Evolutionary conservation across 352 stramenopile genomes (phyloP), one percentile per base, ranked within the genome.

Genomic region (Phytophthora crassamura): DNA sequence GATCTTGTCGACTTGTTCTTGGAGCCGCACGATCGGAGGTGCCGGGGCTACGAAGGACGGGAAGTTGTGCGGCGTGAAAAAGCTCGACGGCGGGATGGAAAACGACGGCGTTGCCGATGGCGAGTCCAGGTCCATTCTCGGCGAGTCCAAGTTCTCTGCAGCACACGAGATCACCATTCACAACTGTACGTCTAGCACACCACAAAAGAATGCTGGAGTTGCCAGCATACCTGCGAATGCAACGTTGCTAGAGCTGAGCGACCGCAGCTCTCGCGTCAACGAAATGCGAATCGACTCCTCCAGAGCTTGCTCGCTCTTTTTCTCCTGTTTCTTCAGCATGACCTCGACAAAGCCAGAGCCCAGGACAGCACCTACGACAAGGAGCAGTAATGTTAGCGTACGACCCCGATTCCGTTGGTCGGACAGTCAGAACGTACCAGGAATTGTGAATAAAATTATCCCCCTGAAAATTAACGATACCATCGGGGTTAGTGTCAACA

Each of bases 361-460:
- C 14, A 95, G 62, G n/a, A 95, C 76, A n/a, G 83, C 86, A 34
- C 83, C 84, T 22, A 74, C 59, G 53, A 86, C 80, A 8, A 70
- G 80, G 62, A 87, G 16, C 11, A 50, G 12, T 3, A 50, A n/a
- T 35, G n/a, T 62, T 51, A 53, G 36, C 33, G 8, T 34, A 32
- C 22, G 15, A 52, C 11, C 5, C 11, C 12, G 22, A 22, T 20
- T 4, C 14, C 62, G 11, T 34, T 7, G 16, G 25, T 30, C 6
- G 25, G 25, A 30, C 25, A 30, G 25, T 25, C 15, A 25, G n/a
- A 3, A 3, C 30, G 49, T 54, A 74, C 84, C 85, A 1, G 87
- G 87, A 52, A 95, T 93, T 12, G 85, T 91, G 54, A 95, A 95
- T 50, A 95, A 56, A 41, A 95, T 91, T 52, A 93, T 95, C n/a